phyloP scores from a whole-genome alignment of 345 rosid genomes.

The Pseudoturritis turrita region DNA sequence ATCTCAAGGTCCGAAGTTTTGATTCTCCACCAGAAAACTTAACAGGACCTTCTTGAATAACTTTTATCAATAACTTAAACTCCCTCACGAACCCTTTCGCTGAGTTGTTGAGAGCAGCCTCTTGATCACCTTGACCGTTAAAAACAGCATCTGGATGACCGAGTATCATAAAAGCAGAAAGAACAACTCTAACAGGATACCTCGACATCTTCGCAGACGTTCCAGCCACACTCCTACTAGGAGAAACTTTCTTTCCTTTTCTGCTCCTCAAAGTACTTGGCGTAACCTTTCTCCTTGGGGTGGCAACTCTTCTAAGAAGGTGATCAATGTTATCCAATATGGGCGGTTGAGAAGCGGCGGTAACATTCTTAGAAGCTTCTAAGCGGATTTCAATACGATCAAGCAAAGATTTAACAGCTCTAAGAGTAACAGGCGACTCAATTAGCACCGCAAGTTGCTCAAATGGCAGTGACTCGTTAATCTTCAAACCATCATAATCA shows the following conservation, averaged over 20 bases:
- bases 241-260: constrained; percentile 46
- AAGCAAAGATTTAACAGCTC: constrained; percentile 55
- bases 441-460: constrained; percentile 76
- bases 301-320: constrained; percentile 81
- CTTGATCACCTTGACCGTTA: constrained; percentile 85
- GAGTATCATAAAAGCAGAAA: constrained; percentile 93
- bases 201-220: constrained; percentile 47
- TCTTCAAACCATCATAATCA: constrained; percentile 59
- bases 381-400: constrained; percentile 80
- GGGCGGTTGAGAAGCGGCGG: constrained; percentile 26
- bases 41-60: constrained; percentile 69
- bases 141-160: constrained; percentile 98
- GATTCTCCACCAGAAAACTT: constrained; percentile 40
- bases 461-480: constrained; percentile 67
- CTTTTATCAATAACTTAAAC: constrained; percentile 66
- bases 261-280: constrained; percentile 45
- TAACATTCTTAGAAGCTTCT: constrained; percentile 48
- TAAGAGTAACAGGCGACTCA: constrained; percentile 61
- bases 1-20: constrained; percentile 61
- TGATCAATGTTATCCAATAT: constrained; percentile 73
- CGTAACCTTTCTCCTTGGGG: constrained; percentile 49
- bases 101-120: constrained; percentile 63
- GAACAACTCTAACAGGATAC: constrained; percentile 83
- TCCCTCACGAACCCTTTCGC: constrained; percentile 60
- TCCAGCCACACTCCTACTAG: constrained; percentile 37